phyloP scores from a whole-genome alignment of 345 rosid species.

The Pugionium cornutum region DNA sequence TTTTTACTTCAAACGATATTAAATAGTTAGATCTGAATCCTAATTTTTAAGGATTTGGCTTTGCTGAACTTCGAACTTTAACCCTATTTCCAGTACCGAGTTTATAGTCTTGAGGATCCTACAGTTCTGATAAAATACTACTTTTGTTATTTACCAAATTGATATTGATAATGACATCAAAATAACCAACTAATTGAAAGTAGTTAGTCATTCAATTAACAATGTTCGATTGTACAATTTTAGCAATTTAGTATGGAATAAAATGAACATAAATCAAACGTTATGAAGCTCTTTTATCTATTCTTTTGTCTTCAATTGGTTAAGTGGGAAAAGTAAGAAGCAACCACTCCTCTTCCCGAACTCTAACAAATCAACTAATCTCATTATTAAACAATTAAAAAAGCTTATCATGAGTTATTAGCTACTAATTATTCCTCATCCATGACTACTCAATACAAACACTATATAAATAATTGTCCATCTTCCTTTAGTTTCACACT shows the following conservation, averaged over 20 bases:
- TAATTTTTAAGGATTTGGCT: too few species aligned
- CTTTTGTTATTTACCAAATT: too few species aligned
- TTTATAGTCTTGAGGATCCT: too few species aligned
- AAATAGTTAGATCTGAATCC: too few species aligned
- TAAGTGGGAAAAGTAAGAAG: conserved; percentile 23
- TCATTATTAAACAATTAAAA: conserved; percentile 16
- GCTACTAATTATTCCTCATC: conserved; percentile 14
- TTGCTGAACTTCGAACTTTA: too few species aligned
- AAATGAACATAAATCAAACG: not conserved
- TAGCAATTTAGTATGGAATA: too few species aligned
- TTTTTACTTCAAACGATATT: too few species aligned
- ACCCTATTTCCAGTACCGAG: too few species aligned
- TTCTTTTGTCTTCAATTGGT: not conserved
- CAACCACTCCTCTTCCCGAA: conserved; percentile 32
- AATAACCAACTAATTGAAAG: conserved; percentile 8
- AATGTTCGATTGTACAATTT: not conserved
- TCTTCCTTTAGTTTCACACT: conserved; percentile 29
- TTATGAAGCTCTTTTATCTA: not conserved
- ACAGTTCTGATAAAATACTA: too few species aligned
- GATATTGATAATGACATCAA: too few species aligned
- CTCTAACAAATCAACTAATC: conserved; percentile 37
- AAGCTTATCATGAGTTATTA: not conserved
- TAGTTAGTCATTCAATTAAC: not conserved
- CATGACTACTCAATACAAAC: conserved; percentile 8
- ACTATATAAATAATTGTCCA: conserved; percentile 25